phyloP scores from a whole-genome alignment of 2,329 filamentous ascomycete genomes.

The Periconia sp. region DNA sequence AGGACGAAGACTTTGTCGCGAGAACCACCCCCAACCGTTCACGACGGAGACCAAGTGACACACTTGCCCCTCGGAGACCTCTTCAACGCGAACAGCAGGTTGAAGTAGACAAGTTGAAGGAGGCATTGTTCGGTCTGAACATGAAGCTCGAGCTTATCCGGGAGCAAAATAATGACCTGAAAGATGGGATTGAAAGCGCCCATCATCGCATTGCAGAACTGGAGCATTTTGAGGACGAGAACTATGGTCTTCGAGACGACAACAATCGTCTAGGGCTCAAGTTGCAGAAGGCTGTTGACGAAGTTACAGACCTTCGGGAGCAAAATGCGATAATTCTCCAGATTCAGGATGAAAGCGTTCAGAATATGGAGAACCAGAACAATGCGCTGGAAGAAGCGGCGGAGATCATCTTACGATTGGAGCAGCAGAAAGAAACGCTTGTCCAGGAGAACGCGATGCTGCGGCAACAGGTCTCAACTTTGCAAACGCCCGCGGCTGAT shows the following conservation, averaged over 20 bases:
- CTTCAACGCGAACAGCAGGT: slow-evolving; percentile 32
- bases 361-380: slow-evolving; percentile 27
- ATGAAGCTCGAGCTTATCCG: slow-evolving; percentile 34
- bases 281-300: slow-evolving; percentile 22
- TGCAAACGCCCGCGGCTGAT: slow-evolving; percentile 12
- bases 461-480: slow-evolving; percentile 17
- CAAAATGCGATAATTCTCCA: slow-evolving; percentile 26
- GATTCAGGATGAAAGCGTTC: slow-evolving; percentile 30
- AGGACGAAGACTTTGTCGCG: slow-evolving; percentile 22
- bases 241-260: slow-evolving; percentile 25
- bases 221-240: slow-evolving; percentile 28
- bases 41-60: slow-evolving; percentile 26
- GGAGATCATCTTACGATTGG: slow-evolving; percentile 32
- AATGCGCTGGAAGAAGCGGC: slow-evolving; percentile 36
- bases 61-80: slow-evolving; percentile 22
- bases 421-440: slow-evolving; percentile 28
- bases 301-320: slow-evolving; percentile 16
- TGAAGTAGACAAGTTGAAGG: slow-evolving; percentile 29
- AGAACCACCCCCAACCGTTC: slow-evolving; percentile 23
- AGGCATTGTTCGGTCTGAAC: slow-evolving; percentile 31
- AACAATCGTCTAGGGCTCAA: slow-evolving; percentile 23
- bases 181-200: slow-evolving; percentile 25
- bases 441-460: slow-evolving; percentile 25
- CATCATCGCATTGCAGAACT: slow-evolving; percentile 28
- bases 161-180: slow-evolving; percentile 33